Conservation (phyloP, 768 basidiomycete genomes). For the Suillus placidus region DNA sequence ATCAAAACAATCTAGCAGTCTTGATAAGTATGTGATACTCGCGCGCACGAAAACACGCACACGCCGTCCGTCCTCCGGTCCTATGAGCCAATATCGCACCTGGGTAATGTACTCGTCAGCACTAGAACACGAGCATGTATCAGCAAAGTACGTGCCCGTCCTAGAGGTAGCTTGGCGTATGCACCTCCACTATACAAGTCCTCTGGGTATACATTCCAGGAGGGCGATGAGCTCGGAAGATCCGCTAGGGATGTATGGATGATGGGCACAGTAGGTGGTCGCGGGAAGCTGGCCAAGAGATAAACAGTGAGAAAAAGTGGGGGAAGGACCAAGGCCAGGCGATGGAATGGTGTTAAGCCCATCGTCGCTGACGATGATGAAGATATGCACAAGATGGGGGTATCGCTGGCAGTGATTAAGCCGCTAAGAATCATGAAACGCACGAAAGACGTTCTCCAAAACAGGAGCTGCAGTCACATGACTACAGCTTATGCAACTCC, state of each 20-base stretch:
- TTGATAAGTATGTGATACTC: conserved; percentile 8
- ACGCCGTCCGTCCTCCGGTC: conserved; percentile 68
- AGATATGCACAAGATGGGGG: conserved; percentile 12
- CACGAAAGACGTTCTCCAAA: neutral
- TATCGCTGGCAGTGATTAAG: neutral
- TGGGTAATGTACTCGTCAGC: conserved; percentile 26
- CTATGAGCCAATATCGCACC: conserved; percentile 79
- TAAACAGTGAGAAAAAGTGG: conserved; percentile 63
- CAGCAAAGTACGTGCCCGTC: conserved; percentile 49
- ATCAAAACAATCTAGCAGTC: conserved; percentile 66
- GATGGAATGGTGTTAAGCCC: conserved; percentile 18
- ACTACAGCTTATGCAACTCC: conserved; percentile 22
- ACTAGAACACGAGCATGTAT: neutral
- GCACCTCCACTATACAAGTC: conserved; percentile 62
- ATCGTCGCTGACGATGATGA: conserved; percentile 9
- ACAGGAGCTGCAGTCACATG: conserved; percentile 26
- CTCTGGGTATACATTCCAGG: conserved; percentile 76
- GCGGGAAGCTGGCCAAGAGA: conserved; percentile 67
- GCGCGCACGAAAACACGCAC: conserved; percentile 37
- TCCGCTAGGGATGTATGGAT: conserved; percentile 63
- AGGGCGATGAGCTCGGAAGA: conserved; percentile 54
- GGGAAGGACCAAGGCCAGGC: conserved; percentile 50
- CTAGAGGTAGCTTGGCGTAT: conserved; percentile 68
- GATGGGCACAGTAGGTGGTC: conserved; percentile 50
- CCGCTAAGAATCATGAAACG: conserved; percentile 2